phyloP scores from a whole-genome alignment of 148 eudicot species.

The Camellia lanceoleosa region DNA sequence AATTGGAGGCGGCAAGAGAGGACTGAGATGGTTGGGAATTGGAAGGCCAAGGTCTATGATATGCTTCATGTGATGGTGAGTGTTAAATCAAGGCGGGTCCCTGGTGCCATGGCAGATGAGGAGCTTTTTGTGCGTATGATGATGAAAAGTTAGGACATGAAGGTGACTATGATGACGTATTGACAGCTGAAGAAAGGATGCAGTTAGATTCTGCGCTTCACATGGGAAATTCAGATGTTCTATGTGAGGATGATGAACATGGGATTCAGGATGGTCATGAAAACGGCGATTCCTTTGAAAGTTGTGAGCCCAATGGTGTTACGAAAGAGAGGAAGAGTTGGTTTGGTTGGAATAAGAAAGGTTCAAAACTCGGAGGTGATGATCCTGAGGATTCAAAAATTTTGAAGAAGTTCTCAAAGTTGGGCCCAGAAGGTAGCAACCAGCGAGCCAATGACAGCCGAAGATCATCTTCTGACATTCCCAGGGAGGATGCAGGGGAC shows the following conservation, averaged over 20 bases:
- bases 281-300: constrained; percentile 40
- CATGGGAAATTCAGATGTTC: constrained; percentile 57
- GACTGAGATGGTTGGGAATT: constrained; percentile 78
- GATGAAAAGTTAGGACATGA: constrained; percentile 61
- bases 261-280: constrained; percentile 46
- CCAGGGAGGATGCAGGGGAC: constrained; percentile 47
- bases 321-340: constrained; percentile 75
- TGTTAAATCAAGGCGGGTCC: constrained; percentile 87
- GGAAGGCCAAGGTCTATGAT: constrained; percentile 93
- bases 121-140: constrained; percentile 68
- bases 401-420: constrained; percentile 65
- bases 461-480: constrained; percentile 37
- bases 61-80: constrained; percentile 93
- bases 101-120: constrained; percentile 94
- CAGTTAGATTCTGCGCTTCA: constrained; percentile 85
- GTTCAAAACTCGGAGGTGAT: constrained; percentile 48
- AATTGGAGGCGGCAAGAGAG: constrained; percentile 95
- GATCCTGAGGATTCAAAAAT: constrained; percentile 58
- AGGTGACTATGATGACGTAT: constrained; percentile 62
- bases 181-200: constrained; percentile 76
- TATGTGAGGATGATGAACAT: constrained; percentile 54
- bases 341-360: constrained; percentile 86
- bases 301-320: constrained; percentile 51
- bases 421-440: constrained; percentile 52
- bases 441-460: constrained; percentile 42